Evolutionary conservation across 2,329 filamentous ascomycete genomes (phyloP), one percentile per base, ranked within the genome.

Genomic region (Thelonectria olida): DNA sequence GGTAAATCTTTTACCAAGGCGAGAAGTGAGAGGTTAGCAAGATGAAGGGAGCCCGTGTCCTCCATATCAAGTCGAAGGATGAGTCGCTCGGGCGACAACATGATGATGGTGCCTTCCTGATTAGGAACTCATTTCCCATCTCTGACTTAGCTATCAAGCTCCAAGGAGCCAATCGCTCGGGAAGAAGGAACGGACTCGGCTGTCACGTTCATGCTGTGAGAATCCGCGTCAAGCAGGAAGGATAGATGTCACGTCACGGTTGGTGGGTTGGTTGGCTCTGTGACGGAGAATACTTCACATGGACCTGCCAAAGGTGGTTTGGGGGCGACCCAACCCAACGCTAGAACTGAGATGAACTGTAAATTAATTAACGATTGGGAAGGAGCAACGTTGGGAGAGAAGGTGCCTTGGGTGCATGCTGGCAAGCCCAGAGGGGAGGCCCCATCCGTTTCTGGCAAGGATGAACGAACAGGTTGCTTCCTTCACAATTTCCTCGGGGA

Each of bases 361-460:
- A 34, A 2, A 34, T 5, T 31, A 10, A 31, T 31, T 25, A 54
- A 45, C 52, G 27, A 41, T 44, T 44, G 42, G 51, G 25, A 54
- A 41, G 50, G 12, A 34, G 31, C 31, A 34, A 27, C 4, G 31
- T 34, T 42, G 36, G 36, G 23, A 53, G 25, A 54, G 20, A 36
- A 50, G 31, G 51, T 44, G 55, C 55, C n/a, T n/a, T n/a, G n/a
- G n/a, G 50, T 50, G 17, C 23, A 25, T 34, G 45, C 27, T 51
- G 39, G 31, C 41, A 27, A 36, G 39, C 45, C 27, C 49, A 38
- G 39, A 10, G 48, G 55, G 49, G 39, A 58, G 47, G 47, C 45
- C 27, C 51, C 45, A 54, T 25, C 57, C 51, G 44, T 55, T 54
- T 60, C 39, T 9, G 57, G 51, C 49, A 59, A 28, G 36, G 51